Base-by-base conservation (phyloP, 2,329 filamentous ascomycete genomes). In the Sarocladium strictum region DNA sequence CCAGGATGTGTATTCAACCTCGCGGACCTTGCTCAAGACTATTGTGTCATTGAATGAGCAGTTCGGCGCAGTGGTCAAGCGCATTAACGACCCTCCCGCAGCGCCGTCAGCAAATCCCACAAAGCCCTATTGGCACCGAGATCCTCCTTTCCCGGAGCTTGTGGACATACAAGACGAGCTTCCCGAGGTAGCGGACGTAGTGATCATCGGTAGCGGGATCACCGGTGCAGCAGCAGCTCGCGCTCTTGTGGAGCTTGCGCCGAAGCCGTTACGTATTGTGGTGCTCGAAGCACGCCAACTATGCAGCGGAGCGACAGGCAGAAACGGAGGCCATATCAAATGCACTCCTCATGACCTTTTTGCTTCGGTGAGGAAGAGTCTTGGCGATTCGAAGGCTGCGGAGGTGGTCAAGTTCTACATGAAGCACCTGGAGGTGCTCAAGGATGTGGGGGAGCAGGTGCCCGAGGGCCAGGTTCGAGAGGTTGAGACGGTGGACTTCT, bases 401-500 rank as follows among this genome's bases (percentile, higher is more conserved):
- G 63, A 64, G 12, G 58, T 80, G 2, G 66, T 72, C 2, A 59
- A 66, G n/a, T 77, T 80, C 53, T 71, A 76, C 62, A 63, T 76
- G 47, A 60, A 62, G 14, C 74, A 79, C 55, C 59, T 78, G 3
- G 61, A 67, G 6, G 59, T 66, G 17, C 54, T 80, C 49, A 56
- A 65, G 15, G 67, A 66, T n/a, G 60, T 78, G 0, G 76, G 73
- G 2, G 57, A 59, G 14, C 58, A 58, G 14, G 67, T 74, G 51
- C 63, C 62, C 3, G 58, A 64, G 2, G 70, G 72, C 1, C 74
- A 78, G 59, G 73, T 70, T 24, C 65, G 74, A 21, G 65, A 70
- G 38, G 75, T 79, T 2, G 69, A 75, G 60, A 75, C 76, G 2
- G 69, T 74, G 19, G 77, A 81, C 60, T 58, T 79, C 12, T 76